Evolutionary conservation across 1,139 yeast species (phyloP), one percentile per base, ranked within the genome.

Genomic region (Pichia sp.): DNA sequence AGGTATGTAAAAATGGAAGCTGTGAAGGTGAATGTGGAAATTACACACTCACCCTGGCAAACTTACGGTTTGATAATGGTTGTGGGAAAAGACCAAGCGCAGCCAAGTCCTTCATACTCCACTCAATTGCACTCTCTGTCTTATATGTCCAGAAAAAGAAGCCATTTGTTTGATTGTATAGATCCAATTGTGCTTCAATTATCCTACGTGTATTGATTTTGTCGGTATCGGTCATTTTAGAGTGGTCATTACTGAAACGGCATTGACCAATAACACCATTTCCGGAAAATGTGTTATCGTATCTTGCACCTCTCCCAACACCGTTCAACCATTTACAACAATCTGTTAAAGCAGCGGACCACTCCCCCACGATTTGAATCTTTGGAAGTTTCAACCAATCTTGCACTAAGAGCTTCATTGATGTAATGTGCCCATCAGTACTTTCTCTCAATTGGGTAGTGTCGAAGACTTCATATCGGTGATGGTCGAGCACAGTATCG

Each of bases 81-180:
- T 45, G 78, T 36, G 97, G 97, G 71, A 88, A 80, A 36, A 86
- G 55, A 19, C 76, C 83, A 40, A 67, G 56, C 26, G 61, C 63
- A 17, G 72, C 63, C 50, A 87, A 70, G 44, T 67, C 65, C 41
- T 67, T 64, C 59, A 83, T 67, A 62, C 85, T 94, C 97, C 97
- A 91, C 57, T 88, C 97, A 35, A 80, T 58, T 15, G 93, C 74
- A 50, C 63, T 60, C 58, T 91, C 97, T 22, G 94, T 82, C 66
- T 86, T 88, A 77, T 83, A 87, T 59, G 79, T 77, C 98, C 96
- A 91, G 67, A 81, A 84, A 42, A 87, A 69, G 87, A 94, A 87
- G 13, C 96, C 96, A 40, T 70, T 69, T 32, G 74, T 70, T 49
- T 68, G 69, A 50, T 79, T 86, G 52, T 69, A 86, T 3, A 93